These are phyloP conservation scores for Kodamaea neixiangensis DNA, from an alignment of 805 yeast species.

Conservation along the genomic window DNA sequence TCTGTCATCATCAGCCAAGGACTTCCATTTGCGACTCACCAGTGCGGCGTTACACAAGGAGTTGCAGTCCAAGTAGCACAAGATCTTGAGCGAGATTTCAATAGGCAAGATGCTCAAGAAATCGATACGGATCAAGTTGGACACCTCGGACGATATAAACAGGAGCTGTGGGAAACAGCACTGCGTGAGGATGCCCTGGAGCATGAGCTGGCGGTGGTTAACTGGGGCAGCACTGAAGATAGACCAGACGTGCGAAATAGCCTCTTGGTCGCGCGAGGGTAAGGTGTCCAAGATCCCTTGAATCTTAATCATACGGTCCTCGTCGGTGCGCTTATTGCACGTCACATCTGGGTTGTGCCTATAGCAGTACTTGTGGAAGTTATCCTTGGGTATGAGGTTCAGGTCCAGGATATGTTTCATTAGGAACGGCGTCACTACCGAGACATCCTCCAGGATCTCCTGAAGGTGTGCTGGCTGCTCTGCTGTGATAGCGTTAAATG, in stretches of 20 bases:
- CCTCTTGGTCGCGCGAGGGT: conserved; percentile 71
- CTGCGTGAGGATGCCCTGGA: conserved; percentile 82
- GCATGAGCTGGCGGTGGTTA: conserved; percentile 68
- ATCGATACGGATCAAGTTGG: conserved; percentile 80
- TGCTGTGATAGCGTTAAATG: conserved; percentile 2
- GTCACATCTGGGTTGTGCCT: conserved; percentile 89
- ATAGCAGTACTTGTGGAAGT: conserved; percentile 76
- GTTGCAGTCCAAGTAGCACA: conserved; percentile 88
- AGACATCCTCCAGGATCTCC: conserved; percentile 17
- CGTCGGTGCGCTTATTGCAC: conserved; percentile 69
- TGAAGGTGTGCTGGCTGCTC: neutral
- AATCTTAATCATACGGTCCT: conserved; percentile 59
- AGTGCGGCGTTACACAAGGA: conserved; percentile 94
- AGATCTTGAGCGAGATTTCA: conserved; percentile 79
- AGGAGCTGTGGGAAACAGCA: conserved; percentile 96
- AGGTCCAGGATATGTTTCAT: conserved; percentile 45
- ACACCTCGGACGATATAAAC: conserved; percentile 77
- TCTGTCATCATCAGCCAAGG: conserved; percentile 90
- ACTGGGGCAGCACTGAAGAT: conserved; percentile 74
- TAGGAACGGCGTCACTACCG: conserved; percentile 43
- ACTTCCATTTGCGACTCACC: conserved; percentile 85
- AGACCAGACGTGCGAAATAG: conserved; percentile 82
- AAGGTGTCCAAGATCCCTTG: conserved; percentile 59
- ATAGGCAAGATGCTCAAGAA: conserved; percentile 82
- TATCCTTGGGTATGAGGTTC: conserved; percentile 46